These are phyloP conservation scores for Xylaria sp. DNA, from an alignment of 2,329 filamentous ascomycete genomes.

Conservation along the genomic window DNA sequence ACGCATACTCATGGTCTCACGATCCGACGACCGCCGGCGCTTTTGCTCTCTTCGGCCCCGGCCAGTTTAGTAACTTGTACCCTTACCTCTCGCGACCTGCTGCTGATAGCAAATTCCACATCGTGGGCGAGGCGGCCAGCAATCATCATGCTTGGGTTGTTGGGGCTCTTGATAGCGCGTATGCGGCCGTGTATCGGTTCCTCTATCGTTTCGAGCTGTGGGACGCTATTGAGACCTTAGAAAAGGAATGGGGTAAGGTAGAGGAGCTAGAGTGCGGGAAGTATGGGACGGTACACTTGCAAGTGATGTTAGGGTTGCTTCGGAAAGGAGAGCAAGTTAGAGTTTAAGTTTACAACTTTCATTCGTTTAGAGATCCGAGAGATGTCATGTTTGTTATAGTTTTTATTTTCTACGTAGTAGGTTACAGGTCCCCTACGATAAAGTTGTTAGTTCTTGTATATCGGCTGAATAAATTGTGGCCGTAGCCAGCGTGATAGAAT, in stretches of 20 bases:
- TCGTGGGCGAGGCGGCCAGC: conserved; percentile 40
- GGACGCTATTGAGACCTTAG: not conserved
- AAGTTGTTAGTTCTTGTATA: no score
- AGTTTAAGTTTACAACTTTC: no score
- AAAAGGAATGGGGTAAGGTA: not conserved
- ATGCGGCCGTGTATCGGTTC: not conserved
- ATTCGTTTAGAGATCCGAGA: no score
- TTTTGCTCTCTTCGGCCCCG: conserved; percentile 43
- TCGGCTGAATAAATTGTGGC: no score
- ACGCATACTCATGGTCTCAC: conserved; percentile 41
- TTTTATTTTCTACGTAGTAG: no score
- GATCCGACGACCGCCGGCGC: conserved; percentile 41
- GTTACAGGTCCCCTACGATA: no score
- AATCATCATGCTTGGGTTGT: conserved; percentile 44
- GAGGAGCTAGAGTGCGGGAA: not conserved
- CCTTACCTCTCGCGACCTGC: conserved; percentile 36
- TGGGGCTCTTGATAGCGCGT: conserved; percentile 39
- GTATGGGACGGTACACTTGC: not conserved
- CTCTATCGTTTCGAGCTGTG: not conserved
- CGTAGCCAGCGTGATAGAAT: no score
- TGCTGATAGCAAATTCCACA: conserved; percentile 29
- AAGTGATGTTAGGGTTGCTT: not conserved
- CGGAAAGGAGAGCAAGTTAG: no score
- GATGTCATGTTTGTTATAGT: no score
- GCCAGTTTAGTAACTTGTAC: conserved; percentile 41